Evolutionary conservation across 1,284 basidiomycete species (phyloP), one percentile per base, ranked within the genome.

Genomic region (Xanthoconium separans): DNA sequence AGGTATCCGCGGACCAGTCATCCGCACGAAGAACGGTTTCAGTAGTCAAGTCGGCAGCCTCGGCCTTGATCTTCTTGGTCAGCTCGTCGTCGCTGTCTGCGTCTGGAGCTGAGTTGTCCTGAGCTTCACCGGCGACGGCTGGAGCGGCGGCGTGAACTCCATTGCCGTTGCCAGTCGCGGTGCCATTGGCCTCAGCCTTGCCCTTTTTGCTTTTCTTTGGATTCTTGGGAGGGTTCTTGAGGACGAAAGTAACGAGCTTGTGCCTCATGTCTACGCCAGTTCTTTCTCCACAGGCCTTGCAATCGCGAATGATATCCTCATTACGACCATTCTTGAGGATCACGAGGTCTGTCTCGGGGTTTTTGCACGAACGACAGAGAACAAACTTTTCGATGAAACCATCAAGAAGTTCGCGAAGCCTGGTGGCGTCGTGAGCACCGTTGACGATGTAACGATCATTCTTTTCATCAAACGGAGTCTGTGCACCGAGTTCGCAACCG

Each of bases 371-470:
- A 60, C 88, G 89, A 78, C 97, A 99, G 29, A 99, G 88, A 51
- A 99, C 95, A 68, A 98, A 99, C 74, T 98, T 98, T 63, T 93
- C 91, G 77, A 99, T 99, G 80, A 99, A 99, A 44, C 74, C 83
- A 71, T 99, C 96, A 65, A 99, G 88, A 9, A 99, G 85, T 74
- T 99, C 96, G 57, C 96, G 91, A 31, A 99, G 86, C 60, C 95
- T 91, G 54, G 85, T 79, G 36, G 94, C 89, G 64, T 98, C 88
- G 72, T 99, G 97, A 18, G 93, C 93, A 52, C 97, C 97, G 65
- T 99, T 99, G 73, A 99, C 95, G 63, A 99, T 98, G 81, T 97
- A 99, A 42, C 95, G 86, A 65, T 99, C 97, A 68, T 90, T 93
- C 75, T 95, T 95, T 72, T 96, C 93, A 72, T 98, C 95, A 71